phyloP scores from a whole-genome alignment of 2,329 filamentous ascomycete species.

The Orbilia blumenaviensis region DNA sequence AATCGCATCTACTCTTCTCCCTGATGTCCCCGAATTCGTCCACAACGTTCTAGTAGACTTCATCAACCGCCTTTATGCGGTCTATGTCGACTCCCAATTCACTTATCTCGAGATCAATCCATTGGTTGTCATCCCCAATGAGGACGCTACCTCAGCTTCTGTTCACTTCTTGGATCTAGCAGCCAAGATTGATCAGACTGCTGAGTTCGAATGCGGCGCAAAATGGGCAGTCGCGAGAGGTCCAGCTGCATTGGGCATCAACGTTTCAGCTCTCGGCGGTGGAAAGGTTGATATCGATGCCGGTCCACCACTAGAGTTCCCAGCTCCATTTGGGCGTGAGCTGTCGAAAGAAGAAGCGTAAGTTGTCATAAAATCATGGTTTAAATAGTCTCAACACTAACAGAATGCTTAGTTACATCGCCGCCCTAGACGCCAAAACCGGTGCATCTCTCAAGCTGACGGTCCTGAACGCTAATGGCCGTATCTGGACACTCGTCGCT shows the following conservation, averaged over 20 bases:
- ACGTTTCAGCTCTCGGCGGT: constrained; percentile 70
- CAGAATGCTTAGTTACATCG: constrained; percentile 72
- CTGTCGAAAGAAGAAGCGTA: constrained; percentile 94
- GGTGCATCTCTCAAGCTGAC: constrained; percentile 98
- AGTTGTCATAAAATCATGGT: constrained; percentile 19
- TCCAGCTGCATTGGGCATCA: constrained; percentile 84
- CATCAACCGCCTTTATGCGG: constrained; percentile 96
- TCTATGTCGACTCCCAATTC: constrained; percentile 99
- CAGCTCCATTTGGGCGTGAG: constrained; percentile 97
- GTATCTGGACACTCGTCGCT: constrained; percentile 97
- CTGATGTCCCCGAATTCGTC: constrained; percentile 91
- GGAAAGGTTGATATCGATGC: constrained; percentile 92
- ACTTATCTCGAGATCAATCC: constrained; percentile 99
- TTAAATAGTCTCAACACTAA: background rate
- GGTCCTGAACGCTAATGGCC: constrained; percentile 87
- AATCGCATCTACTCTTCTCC: constrained; percentile 83
- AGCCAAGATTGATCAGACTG: constrained; percentile 98
- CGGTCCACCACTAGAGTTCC: constrained; percentile 98
- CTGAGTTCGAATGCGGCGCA: constrained; percentile 98
- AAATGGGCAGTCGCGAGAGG: constrained; percentile 98
- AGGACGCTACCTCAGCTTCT: constrained; percentile 85
- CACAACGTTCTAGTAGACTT: constrained; percentile 99
- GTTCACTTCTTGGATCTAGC: constrained; percentile 98
- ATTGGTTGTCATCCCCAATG: constrained; percentile 95
- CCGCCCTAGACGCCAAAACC: constrained; percentile 98